phyloP scores from a whole-genome alignment of 1,139 yeast species.

The Trichomonascaceae sp. region DNA sequence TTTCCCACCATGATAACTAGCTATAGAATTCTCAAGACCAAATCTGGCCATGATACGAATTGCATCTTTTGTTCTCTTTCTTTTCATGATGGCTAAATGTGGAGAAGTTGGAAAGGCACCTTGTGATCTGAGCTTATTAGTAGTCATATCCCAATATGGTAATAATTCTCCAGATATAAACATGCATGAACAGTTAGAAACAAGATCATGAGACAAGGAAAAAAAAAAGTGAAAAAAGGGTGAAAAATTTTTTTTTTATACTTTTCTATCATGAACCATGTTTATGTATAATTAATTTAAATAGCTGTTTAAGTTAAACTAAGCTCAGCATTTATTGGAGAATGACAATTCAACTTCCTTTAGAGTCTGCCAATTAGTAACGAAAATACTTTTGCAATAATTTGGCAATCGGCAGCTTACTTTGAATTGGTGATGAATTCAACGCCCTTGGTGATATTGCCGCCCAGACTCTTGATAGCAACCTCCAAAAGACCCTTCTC shows the following conservation, averaged over 20 bases:
- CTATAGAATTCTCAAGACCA: neutral
- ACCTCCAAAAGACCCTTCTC: slow-evolving; percentile 59
- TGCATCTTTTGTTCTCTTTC: neutral
- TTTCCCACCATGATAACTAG: neutral
- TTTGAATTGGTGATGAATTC: slow-evolving; percentile 36
- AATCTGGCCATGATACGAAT: neutral
- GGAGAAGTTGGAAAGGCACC: neutral
- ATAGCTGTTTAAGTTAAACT: neutral
- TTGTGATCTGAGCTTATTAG: neutral
- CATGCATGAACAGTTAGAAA: neutral
- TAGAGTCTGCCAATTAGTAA: neutral
- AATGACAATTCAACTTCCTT: neutral
- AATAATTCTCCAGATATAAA: neutral
- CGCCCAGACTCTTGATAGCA: slow-evolving; percentile 40
- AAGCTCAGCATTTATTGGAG: neutral
- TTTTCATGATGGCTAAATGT: neutral
- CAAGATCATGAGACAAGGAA: neutral
- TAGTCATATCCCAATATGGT: neutral
- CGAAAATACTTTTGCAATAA: neutral
- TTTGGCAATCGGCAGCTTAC: neutral
- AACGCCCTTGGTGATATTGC: slow-evolving; percentile 69
- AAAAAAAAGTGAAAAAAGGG: too few species aligned
- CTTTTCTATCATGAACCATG: neutral
- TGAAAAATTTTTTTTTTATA: too few species aligned
- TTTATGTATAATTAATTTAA: neutral